These are phyloP conservation scores for Melanogaster broomeanus DNA, from an alignment of 768 basidiomycete species.

Conservation along the genomic window DNA sequence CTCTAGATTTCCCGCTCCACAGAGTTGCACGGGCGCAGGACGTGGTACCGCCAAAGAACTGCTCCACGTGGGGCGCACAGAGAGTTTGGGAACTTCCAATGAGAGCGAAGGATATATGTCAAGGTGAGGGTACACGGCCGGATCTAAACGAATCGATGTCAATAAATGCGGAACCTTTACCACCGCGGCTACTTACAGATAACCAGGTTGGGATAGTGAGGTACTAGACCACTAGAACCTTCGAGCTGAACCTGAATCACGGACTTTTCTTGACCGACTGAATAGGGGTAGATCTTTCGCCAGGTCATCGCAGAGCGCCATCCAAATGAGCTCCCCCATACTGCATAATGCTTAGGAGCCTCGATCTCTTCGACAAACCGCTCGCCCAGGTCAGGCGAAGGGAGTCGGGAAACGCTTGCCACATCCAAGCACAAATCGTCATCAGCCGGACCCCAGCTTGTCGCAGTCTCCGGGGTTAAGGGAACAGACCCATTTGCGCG, in stretches of 20 bases:
- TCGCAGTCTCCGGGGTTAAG: conserved; percentile 40
- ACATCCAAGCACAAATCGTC: conserved; percentile 36
- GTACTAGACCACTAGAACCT: conserved; percentile 7
- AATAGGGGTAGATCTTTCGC: conserved; percentile 21
- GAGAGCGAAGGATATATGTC: conserved; percentile 32
- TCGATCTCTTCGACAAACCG: conserved; percentile 38
- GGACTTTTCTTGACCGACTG: conserved; percentile 1
- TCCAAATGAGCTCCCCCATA: conserved; percentile 28
- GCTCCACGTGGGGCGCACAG: conserved; percentile 8
- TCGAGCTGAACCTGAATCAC: conserved; percentile 6
- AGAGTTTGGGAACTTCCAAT: neutral
- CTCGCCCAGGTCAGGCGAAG: conserved; percentile 59
- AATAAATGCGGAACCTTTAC: neutral
- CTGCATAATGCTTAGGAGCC: conserved; percentile 2
- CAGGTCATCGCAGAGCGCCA: conserved; percentile 21
- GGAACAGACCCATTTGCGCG: conserved; percentile 56
- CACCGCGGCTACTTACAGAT: conserved; percentile 27
- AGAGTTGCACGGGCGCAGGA: conserved; percentile 6
- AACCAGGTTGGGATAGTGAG: conserved; percentile 28
- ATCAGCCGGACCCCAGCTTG: conserved; percentile 56
- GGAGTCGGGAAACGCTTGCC: conserved; percentile 39
- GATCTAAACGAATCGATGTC: conserved; percentile 31
- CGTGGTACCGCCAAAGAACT: conserved; percentile 15
- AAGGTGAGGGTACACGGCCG: conserved; percentile 34
- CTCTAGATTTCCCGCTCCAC: conserved; percentile 7